Conservation (phyloP, 2,329 filamentous ascomycete genomes). For the Metarhizium brunneum region DNA sequence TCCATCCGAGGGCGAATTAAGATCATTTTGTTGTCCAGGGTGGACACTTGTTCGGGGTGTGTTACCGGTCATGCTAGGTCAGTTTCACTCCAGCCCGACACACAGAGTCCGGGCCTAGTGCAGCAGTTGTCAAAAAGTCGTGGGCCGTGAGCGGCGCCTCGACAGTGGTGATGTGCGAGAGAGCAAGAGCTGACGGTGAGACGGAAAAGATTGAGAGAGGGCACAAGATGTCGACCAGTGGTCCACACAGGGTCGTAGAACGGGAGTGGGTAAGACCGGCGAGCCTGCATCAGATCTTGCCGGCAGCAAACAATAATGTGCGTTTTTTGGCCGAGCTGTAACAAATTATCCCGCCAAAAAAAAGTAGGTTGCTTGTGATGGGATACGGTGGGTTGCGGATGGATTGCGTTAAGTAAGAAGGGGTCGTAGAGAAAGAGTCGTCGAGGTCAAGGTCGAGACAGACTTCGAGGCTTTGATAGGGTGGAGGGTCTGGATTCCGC, state of each 20-base stretch:
- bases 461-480: background rate
- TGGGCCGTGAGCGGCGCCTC: background rate
- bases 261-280: constrained; percentile 2
- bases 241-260: constrained; percentile 4
- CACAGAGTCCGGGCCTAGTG: background rate
- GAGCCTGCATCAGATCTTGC: constrained; percentile 5
- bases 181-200: background rate
- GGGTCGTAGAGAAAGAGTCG: background rate
- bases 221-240: background rate
- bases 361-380: background rate
- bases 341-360: background rate
- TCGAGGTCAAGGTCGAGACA: background rate
- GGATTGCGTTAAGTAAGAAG: background rate
- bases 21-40: background rate
- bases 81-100: background rate
- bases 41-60: background rate
- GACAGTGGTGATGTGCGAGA: background rate
- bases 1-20: background rate
- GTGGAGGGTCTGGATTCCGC: background rate
- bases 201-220: background rate
- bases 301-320: background rate
- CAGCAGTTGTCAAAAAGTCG: background rate
- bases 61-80: constrained; percentile 2
- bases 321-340: background rate
- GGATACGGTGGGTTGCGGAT: background rate